Percentiles rank a stretch among this genome's conserved stretches.
Evolutionary conservation across 371 early-diverging fungal genomes (phyloP).

Genomic region (Actinomucor elegans): DNA sequence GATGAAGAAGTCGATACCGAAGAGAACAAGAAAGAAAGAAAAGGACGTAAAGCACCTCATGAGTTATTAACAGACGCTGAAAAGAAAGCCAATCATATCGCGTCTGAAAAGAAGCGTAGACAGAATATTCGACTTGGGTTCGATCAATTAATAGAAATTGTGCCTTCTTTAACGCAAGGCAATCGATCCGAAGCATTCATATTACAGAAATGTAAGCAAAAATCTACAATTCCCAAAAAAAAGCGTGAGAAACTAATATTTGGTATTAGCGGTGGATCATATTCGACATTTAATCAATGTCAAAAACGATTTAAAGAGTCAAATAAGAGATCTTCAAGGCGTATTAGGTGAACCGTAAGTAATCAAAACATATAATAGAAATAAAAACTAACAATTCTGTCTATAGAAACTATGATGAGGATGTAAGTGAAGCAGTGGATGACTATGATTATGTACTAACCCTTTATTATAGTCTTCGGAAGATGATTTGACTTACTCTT

Average conservation of each 20-base stretch:
- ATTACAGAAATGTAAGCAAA: slow-evolving; percentile 59
- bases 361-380: no score
- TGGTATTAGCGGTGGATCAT: slow-evolving; percentile 41
- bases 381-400: neutral
- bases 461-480: slow-evolving; percentile 26
- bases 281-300: slow-evolving; percentile 37
- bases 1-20: slow-evolving; percentile 1
- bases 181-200: slow-evolving; percentile 64
- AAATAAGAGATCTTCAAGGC: slow-evolving; percentile 35
- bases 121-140: slow-evolving; percentile 84
- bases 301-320: slow-evolving; percentile 43
- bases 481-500: slow-evolving; percentile 31
- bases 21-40: slow-evolving; percentile 23
- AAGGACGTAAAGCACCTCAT: slow-evolving; percentile 46
- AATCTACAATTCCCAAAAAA: no score
- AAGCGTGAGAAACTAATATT: neutral
- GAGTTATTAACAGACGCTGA: slow-evolving; percentile 90
- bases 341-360: slow-evolving; percentile 45
- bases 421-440: slow-evolving; percentile 18
- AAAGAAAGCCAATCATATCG: slow-evolving; percentile 94
- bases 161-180: slow-evolving; percentile 71
- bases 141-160: slow-evolving; percentile 78
- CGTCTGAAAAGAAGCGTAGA: slow-evolving; percentile 88
- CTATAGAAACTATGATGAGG: slow-evolving; percentile 28
- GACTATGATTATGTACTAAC: neutral